phyloP scores from a whole-genome alignment of 192 early-diverging fungal genomes.

The Diversispora epigaea region DNA sequence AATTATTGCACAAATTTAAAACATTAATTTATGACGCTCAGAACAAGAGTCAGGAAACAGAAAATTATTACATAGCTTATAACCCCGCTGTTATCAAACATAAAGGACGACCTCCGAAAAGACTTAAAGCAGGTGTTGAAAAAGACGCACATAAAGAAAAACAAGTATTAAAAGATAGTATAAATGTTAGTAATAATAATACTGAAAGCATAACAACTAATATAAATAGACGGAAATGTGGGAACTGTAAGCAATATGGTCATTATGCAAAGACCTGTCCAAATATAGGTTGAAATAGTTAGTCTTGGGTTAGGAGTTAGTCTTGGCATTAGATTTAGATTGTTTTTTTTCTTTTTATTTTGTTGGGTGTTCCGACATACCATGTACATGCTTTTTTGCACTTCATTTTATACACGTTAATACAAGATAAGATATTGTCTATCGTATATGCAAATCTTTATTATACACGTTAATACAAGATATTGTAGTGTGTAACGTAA shows the following conservation, averaged over 20 bases:
- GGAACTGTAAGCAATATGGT: neutral
- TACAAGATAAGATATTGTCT: no score
- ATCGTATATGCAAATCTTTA: no score
- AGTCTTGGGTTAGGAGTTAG: neutral
- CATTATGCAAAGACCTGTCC: neutral
- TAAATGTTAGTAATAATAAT: neutral
- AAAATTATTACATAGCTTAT: neutral
- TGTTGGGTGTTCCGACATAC: no score
- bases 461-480: no score
- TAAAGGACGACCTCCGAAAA: no score
- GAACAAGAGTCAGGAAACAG: neutral
- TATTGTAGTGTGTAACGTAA: no score
- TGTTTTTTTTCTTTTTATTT: no score
- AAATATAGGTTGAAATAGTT: neutral
- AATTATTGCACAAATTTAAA: conserved; percentile 1
- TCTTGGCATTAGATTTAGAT: no score
- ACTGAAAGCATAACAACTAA: neutral
- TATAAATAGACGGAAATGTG: neutral
- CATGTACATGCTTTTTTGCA: no score
- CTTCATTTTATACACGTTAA: no score
- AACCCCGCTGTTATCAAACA: neutral
- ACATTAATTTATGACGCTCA: neutral
- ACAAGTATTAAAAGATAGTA: neutral
- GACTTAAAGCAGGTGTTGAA: neutral
- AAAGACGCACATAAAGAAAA: neutral